Conservation (phyloP, 768 basidiomycete species). For the Calocybe gangraenosa region DNA sequence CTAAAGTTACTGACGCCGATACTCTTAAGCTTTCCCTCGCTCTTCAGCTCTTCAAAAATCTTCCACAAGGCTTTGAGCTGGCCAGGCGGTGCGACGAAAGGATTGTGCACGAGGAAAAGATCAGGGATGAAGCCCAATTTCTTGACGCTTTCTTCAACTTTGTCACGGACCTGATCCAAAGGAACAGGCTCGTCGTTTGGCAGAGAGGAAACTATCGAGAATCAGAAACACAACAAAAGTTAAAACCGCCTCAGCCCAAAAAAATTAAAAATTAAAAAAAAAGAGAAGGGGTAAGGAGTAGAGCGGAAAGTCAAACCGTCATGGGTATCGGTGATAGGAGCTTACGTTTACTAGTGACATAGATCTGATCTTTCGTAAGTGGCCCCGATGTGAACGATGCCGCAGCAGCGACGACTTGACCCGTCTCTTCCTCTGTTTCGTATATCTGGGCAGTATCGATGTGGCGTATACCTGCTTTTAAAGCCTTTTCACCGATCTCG, state of each 20-base stretch:
- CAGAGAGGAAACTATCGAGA: neutral
- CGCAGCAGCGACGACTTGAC: constrained; percentile 10
- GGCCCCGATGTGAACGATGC: neutral
- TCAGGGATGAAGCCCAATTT: constrained; percentile 46
- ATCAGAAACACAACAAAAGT: too few species aligned
- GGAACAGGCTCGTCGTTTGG: constrained; percentile 21
- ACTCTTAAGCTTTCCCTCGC: constrained; percentile 32
- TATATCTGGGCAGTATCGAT: constrained; percentile 52
- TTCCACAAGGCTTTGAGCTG: constrained; percentile 38
- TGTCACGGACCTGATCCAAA: constrained; percentile 29
- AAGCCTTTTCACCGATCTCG: constrained; percentile 20
- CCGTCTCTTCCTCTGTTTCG: constrained; percentile 37
- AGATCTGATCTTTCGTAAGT: constrained; percentile 11
- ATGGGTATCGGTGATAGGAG: neutral
- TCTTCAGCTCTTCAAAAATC: constrained; percentile 46
- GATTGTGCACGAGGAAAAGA: constrained; percentile 49
- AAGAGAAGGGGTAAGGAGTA: too few species aligned
- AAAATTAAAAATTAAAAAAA: neutral
- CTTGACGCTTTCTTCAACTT: constrained; percentile 42
- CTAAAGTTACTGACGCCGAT: constrained; percentile 55
- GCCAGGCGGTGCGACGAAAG: constrained; percentile 25
- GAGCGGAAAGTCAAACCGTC: constrained; percentile 8
- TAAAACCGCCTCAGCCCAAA: too few species aligned
- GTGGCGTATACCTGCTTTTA: constrained; percentile 42
- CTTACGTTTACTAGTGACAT: constrained; percentile 25